Evolutionary conservation across 2,329 filamentous ascomycete species (phyloP), one percentile per base, ranked within the genome.

Genomic region (Cladosporium sp.): DNA sequence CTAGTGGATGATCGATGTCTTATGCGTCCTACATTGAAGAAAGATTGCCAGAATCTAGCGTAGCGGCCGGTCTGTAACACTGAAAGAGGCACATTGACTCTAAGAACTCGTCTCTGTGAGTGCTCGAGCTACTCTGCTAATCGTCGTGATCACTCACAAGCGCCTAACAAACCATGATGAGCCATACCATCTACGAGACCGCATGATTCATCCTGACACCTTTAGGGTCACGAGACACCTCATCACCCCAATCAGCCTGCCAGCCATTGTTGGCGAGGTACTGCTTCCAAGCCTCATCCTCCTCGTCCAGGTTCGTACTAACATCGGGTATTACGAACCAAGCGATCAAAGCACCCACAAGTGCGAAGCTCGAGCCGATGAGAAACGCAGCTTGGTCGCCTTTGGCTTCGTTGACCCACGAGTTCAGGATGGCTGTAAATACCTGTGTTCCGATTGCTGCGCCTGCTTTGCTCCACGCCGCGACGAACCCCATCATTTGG

Each of bases 361-460:
- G 68, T 55, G 88, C 91, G 53, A 95, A 70, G 19, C 80, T 74
- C 20, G 85, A 87, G 2, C 85, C 85, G 15, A 96, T 88, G 67
- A 84, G 93, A 71, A 96, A 96, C 0, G 89, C 89, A 57, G 93
- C 89, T 66, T 95, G 89, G 2, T 88, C 88, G 19, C 58, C 64
- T 51, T 70, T 75, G n/a, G 78, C 70, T 0, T 70, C 67, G 50
- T 77, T 72, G 50, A 73, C 62, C 3, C 77, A 77, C 4, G 80
- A 83, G 0, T 80, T 82, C 43, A 83, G 75, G 27, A 75, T 71
- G 42, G 73, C 68, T 53, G 88, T 86, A 54, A 89, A 90, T 6
- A 93, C 83, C 60, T 86, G 90, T 1, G 87, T 89, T 11, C 90
- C 90, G 11, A 93, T 83, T 57, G 95, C 95, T 3, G 89, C 90